phyloP scores from a whole-genome alignment of 129 eudicot species.

The Erigeron canadensis region DNA sequence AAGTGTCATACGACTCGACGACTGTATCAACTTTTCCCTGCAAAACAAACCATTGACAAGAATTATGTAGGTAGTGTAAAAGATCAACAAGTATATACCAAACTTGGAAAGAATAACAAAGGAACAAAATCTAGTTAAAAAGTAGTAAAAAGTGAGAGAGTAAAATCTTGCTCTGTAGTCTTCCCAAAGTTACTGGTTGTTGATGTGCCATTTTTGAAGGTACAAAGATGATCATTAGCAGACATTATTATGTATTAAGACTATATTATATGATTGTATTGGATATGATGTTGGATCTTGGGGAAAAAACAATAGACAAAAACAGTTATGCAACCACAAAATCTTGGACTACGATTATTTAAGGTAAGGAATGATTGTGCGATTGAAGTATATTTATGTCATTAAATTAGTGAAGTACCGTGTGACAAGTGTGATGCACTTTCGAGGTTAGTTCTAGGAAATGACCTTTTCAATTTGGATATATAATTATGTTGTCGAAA shows the following conservation, averaged over 20 bases:
- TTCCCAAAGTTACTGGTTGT: not conserved
- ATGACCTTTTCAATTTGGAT: no score
- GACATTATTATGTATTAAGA: not conserved
- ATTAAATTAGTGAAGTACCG: no score
- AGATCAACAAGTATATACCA: not conserved
- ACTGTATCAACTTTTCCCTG: slow-evolving; percentile 16
- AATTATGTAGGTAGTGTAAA: not conserved
- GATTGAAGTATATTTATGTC: no score
- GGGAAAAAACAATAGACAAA: not conserved
- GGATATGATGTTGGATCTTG: not conserved
- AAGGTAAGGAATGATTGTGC: not conserved
- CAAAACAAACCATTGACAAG: not conserved
- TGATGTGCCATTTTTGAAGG: not conserved
- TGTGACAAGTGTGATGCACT: no score
- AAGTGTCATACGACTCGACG: slow-evolving; percentile 11
- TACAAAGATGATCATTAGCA: not conserved
- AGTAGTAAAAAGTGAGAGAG: not conserved
- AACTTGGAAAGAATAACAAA: not conserved
- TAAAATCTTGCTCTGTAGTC: slow-evolving; percentile 21
- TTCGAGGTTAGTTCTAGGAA: no score
- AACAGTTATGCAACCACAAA: not conserved
- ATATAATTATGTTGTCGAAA: no score
- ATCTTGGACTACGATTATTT: not conserved
- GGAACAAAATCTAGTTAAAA: not conserved
- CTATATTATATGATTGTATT: no score